Conservation (phyloP, 164 flowering plant species). For the Dillenia suffruticosa region DNA sequence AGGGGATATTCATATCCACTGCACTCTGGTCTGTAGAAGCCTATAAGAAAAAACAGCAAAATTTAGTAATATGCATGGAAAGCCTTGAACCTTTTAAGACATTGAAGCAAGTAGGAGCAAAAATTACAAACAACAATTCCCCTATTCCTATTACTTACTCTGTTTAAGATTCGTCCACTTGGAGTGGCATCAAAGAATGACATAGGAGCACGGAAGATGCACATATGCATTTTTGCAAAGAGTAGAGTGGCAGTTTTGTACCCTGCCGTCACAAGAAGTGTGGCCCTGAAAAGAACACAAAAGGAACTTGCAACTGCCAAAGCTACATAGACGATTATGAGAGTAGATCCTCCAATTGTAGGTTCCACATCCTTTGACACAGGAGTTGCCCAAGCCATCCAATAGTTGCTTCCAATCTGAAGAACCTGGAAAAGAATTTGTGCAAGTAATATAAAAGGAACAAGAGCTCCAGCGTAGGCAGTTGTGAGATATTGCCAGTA, state of each 20-base stretch:
- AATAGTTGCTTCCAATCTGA: slow-evolving; percentile 89
- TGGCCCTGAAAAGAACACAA: slow-evolving; percentile 50
- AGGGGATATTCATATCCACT: slow-evolving; percentile 55
- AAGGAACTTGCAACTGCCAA: slow-evolving; percentile 67
- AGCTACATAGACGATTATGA: slow-evolving; percentile 57
- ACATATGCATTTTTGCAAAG: slow-evolving; percentile 72
- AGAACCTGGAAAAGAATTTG: slow-evolving; percentile 59
- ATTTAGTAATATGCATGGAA: not conserved
- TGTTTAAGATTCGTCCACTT: slow-evolving; percentile 77
- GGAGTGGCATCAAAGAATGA: slow-evolving; percentile 97
- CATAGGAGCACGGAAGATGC: slow-evolving; percentile 93
- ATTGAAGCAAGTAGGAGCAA: no score
- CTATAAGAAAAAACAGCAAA: slow-evolving; percentile 26
- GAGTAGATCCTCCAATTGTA: slow-evolving; percentile 33
- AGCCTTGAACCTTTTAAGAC: not conserved
- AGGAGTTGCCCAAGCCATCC: slow-evolving; percentile 97
- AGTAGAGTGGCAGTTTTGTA: slow-evolving; percentile 71
- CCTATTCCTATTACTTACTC: slow-evolving; percentile 42
- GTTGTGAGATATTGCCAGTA: slow-evolving; percentile 78
- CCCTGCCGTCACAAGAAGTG: slow-evolving; percentile 52
- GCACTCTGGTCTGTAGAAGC: slow-evolving; percentile 94
- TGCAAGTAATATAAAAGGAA: slow-evolving; percentile 61
- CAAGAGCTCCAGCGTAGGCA: slow-evolving; percentile 74
- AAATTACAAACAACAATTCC: slow-evolving; percentile 3
- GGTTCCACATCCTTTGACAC: slow-evolving; percentile 49